Percentiles rank a stretch among this genome's conserved stretches.
phyloP scores from a whole-genome alignment of 306 rosid genomes.

The peach (Prunus persica) region DNA sequence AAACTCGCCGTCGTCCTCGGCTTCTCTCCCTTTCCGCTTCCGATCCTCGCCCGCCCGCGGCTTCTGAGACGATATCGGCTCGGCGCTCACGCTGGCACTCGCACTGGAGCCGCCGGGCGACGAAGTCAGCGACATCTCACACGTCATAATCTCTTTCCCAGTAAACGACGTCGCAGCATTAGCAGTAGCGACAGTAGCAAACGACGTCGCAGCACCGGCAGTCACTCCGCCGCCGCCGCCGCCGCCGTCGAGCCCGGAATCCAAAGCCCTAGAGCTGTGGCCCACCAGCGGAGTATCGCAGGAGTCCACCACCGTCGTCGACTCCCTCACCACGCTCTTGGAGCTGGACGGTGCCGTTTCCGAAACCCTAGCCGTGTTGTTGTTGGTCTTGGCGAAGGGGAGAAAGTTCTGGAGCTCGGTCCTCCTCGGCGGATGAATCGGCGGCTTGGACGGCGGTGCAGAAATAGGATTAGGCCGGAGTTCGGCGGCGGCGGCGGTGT shows the following conservation, averaged over 20 bases:
- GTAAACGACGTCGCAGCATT: background rate
- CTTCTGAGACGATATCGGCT: constrained; percentile 26
- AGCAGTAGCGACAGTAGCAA: background rate
- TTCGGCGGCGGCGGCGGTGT: constrained; percentile 23
- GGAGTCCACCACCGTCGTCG: constrained; percentile 53
- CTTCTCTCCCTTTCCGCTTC: constrained; percentile 55
- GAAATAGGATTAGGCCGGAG: constrained; percentile 12
- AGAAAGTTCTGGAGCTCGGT: constrained; percentile 32
- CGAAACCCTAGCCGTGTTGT: background rate
- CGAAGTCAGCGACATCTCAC: constrained; percentile 49
- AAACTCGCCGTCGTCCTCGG: constrained; percentile 42
- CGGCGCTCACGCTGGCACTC: constrained; percentile 37
- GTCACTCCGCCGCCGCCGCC: constrained; percentile 19
- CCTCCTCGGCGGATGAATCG: constrained; percentile 41
- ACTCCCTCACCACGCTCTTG: constrained; percentile 34
- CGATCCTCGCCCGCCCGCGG: constrained; percentile 37
- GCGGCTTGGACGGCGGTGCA: constrained; percentile 28
- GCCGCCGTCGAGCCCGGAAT: constrained; percentile 19
- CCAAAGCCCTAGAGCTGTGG: constrained; percentile 14
- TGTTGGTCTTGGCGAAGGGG: constrained; percentile 29
- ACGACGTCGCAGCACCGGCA: constrained; percentile 7
- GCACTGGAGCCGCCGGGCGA: constrained; percentile 48
- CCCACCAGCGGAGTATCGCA: constrained; percentile 38
- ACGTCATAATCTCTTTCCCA: constrained; percentile 32
- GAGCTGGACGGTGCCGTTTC: constrained; percentile 29